Base-by-base conservation (phyloP, 2,329 filamentous ascomycete species). In the Hypoxylon rubiginosum region DNA sequence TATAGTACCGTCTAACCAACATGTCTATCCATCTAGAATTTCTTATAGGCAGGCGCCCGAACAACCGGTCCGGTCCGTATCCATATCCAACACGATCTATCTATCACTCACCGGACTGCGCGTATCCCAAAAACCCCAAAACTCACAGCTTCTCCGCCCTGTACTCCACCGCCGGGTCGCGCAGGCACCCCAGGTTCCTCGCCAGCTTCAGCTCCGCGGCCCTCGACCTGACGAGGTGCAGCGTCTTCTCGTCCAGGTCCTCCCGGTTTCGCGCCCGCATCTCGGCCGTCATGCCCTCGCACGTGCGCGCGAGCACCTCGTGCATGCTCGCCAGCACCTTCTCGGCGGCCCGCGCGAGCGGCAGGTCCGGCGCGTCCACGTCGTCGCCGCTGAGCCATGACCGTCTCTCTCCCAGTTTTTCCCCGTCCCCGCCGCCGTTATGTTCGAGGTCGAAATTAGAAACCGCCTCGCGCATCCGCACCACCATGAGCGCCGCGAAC, bases 311-410 rank as follows among this genome's bases (percentile, higher is more conserved):
- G 48, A 99, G 82, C 41, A 98, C 89, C 72, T 90, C 88, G 76
- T 97, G 93, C 95, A 99, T 98, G 76, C 91, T 96, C 8, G 92
- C 93, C 26, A 98, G 82, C 4, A 97, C 95, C 82, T 92, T 96
- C 80, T 96, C 92, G 1, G 90, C 89, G 0, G 96, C 94, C 67
- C 86, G 88, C 0, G 94, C 94, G 10, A 99, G 86, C 3, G 96
- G 96, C 54, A 98, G 81, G 4, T 96, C 89, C 10, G 85, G 82
- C 1, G 91, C 84, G 0, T 80, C 73, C 0, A 97, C 90, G 10
- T 84, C 82, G 75, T 98, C 94, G 0, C 86, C 87, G 66, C 91
- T 93, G 51, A 92, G 82, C 96, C 96, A 99, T 66, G 89, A 89
- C 5, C 82, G 79, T 2, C 80, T 86, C 7, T 82, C 77, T 15